phyloP scores from a whole-genome alignment of 495 filamentous ascomycete species.

The Neurospora sp. region DNA sequence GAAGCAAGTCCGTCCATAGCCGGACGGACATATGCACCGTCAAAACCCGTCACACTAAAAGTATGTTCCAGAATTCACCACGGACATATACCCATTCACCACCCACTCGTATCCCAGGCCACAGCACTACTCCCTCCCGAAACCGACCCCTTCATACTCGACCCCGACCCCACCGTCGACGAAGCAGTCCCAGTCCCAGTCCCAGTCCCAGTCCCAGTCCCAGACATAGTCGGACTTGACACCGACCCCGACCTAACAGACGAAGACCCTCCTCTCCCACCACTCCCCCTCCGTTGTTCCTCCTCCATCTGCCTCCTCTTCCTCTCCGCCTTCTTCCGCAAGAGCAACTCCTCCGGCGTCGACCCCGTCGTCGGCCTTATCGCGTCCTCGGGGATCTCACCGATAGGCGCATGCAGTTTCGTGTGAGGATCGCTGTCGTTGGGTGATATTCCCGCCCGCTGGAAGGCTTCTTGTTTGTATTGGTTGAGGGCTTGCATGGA shows the following conservation, averaged over 20 bases:
- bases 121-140: not conserved
- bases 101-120: not conserved
- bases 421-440: conserved; percentile 18
- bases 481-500: conserved; percentile 29
- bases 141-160: conserved; percentile 1
- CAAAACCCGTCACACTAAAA: not conserved
- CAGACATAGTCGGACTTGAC: not conserved
- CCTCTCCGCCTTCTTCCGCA: conserved; percentile 14
- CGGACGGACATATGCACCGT: not conserved
- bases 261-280: not conserved
- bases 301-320: conserved; percentile 3
- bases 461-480: conserved; percentile 27
- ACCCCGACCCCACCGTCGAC: conserved; percentile 1
- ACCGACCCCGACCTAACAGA: not conserved
- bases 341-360: conserved; percentile 24
- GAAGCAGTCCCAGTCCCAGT: not conserved
- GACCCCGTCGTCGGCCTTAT: conserved; percentile 20
- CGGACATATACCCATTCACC: not conserved
- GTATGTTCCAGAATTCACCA: not conserved
- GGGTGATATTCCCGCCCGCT: conserved; percentile 22
- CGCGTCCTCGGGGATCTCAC: conserved; percentile 25
- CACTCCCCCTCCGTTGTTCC: not conserved
- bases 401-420: conserved; percentile 27
- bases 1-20: not conserved
- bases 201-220: not conserved